These are phyloP conservation scores for Gremmenia infestans DNA, from an alignment of 2,329 filamentous ascomycete species.

Conservation along the genomic window DNA sequence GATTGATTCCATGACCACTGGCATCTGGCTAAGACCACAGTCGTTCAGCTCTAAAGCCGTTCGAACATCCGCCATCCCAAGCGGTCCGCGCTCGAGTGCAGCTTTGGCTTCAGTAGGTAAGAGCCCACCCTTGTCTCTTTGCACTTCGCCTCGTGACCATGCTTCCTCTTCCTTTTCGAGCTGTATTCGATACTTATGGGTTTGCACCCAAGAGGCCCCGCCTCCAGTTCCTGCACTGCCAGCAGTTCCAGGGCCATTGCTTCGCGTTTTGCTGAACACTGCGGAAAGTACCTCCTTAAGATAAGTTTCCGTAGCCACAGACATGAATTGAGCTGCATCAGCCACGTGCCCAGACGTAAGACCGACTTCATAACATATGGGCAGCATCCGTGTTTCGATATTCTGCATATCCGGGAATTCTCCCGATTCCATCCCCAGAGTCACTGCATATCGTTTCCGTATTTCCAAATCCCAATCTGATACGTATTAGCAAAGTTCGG, in stretches of 20 bases:
- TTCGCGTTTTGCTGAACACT: constrained; percentile 59
- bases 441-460: constrained; percentile 58
- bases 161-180: constrained; percentile 71
- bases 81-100: constrained; percentile 62
- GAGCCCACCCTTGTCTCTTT: constrained; percentile 69
- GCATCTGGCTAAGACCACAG: constrained; percentile 71
- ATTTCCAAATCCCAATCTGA: constrained; percentile 63
- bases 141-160: constrained; percentile 66
- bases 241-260: constrained; percentile 59
- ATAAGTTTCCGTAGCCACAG: constrained; percentile 60
- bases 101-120: constrained; percentile 78
- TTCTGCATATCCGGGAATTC: constrained; percentile 63
- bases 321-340: constrained; percentile 60
- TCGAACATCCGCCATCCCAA: constrained; percentile 74
- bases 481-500: constrained; percentile 3
- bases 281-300: constrained; percentile 62
- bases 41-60: constrained; percentile 73
- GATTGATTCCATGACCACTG: constrained; percentile 66
- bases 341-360: constrained; percentile 53
- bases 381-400: constrained; percentile 61
- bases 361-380: constrained; percentile 63
- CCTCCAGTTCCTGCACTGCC: constrained; percentile 59
- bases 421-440: constrained; percentile 61
- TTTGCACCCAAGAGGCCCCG: constrained; percentile 69
- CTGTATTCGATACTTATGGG: constrained; percentile 69